These are phyloP conservation scores for Ustilaginoidea virens DNA, from an alignment of 2,329 filamentous ascomycete species.

Conservation along the genomic window DNA sequence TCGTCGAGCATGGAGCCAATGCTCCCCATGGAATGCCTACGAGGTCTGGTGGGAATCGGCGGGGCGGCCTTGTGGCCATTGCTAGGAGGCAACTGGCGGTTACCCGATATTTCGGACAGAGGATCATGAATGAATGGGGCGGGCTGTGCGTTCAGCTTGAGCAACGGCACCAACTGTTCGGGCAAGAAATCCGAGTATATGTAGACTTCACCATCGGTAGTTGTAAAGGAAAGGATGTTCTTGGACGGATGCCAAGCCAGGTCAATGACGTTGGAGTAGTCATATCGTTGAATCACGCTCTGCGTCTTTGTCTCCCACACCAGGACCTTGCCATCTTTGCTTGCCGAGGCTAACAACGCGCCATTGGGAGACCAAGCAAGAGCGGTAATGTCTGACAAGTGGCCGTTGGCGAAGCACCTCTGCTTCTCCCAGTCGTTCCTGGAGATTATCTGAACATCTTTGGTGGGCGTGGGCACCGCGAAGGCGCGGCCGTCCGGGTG, in stretches of 20 bases:
- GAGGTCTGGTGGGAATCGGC: slow-evolving; percentile 29
- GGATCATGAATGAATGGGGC: slow-evolving; percentile 80
- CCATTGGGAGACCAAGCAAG: slow-evolving; percentile 92
- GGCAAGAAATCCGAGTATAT: slow-evolving; percentile 63
- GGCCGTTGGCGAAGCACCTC: slow-evolving; percentile 60
- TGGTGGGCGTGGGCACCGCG: slow-evolving; percentile 65
- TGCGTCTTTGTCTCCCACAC: slow-evolving; percentile 89
- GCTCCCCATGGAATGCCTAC: slow-evolving; percentile 55
- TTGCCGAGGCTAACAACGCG: slow-evolving; percentile 61
- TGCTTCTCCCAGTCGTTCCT: slow-evolving; percentile 81
- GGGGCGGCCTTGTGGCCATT: slow-evolving; percentile 38
- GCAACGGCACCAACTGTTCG: slow-evolving; percentile 37
- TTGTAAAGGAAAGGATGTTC: slow-evolving; percentile 85
- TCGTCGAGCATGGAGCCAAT: slow-evolving; percentile 69
- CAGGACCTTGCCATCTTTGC: slow-evolving; percentile 51
- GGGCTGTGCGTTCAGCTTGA: slow-evolving; percentile 48
- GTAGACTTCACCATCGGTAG: slow-evolving; percentile 81
- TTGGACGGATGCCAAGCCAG: slow-evolving; percentile 82
- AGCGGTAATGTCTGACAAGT: slow-evolving; percentile 73
- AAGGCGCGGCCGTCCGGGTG: slow-evolving; percentile 91
- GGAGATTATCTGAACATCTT: slow-evolving; percentile 79
- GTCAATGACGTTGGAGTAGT: slow-evolving; percentile 72
- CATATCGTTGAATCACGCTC: slow-evolving; percentile 59
- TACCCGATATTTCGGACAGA: slow-evolving; percentile 51
- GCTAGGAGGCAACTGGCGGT: slow-evolving; percentile 34